Percentiles rank a stretch among this genome's conserved stretches.
These are phyloP conservation scores for Trapa bicornis DNA, from an alignment of 345 rosid genomes.

Conservation along the genomic window DNA sequence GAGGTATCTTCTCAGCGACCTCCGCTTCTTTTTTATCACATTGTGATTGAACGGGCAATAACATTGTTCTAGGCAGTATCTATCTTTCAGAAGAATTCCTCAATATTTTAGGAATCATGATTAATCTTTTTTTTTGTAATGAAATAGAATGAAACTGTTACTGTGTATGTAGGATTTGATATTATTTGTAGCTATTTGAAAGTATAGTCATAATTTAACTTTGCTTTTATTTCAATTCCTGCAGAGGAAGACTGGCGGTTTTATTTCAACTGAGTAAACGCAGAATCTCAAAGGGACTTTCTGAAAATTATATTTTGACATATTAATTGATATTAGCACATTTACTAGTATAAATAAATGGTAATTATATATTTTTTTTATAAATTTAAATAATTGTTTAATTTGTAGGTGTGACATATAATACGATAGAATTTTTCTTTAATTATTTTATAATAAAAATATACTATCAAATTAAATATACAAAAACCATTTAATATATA, in stretches of 20 bases:
- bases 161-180: too few species aligned
- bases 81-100: not conserved
- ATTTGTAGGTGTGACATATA: too few species aligned
- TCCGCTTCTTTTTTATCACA: too few species aligned
- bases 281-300: conserved; percentile 33
- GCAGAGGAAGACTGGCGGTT: conserved; percentile 91
- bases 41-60: not conserved
- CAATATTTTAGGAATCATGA: not conserved
- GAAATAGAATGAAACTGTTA: not conserved
- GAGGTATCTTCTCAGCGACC: conserved; percentile 47
- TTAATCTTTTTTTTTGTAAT: not conserved
- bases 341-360: too few species aligned
- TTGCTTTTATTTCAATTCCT: conserved; percentile 7
- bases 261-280: conserved; percentile 31
- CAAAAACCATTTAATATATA: too few species aligned
- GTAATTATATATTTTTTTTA: too few species aligned
- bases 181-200: not conserved
- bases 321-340: too few species aligned
- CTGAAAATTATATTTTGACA: conserved; percentile 17
- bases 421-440: too few species aligned
- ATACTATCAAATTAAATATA: too few species aligned
- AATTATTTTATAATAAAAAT: too few species aligned
- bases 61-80: not conserved
- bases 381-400: too few species aligned
- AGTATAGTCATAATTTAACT: not conserved